Evolutionary conservation across 1,284 basidiomycete genomes (phyloP), one percentile per base, ranked within the genome.

Genomic region (Cystobasidiaceae sp.): DNA sequence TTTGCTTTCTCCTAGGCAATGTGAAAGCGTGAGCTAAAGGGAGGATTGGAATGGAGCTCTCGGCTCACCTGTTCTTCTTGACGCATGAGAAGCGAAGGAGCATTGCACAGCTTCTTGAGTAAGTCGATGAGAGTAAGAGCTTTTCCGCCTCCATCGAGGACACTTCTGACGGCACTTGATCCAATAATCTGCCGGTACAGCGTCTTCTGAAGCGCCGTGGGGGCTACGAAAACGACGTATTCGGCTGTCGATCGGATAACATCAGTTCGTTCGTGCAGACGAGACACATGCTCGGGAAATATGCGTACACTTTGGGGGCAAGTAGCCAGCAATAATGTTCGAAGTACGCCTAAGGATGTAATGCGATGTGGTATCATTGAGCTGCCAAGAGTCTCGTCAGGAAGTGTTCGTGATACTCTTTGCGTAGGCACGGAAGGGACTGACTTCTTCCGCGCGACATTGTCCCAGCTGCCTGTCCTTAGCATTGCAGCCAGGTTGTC

Each of bases 301-400:
- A 8, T 32, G 78, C 86, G 72, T 72, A 90, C 90, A 81, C 79
- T 96, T 97, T 0, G 94, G 90, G 13, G 93, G 94, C 13, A 99
- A 79, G 72, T 89, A 91, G 67, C 87, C 85, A 69, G 85, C 83
- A 62, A 98, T 78, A 39, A 97, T 84, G 7, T 83, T 84, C 0
- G 89, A 87, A 54, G 89, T 92, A 67, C 96, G 84, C 28, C 96
- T 84, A 6, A 99, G 80, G 9, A 99, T 90, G 76, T 97, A 96
- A 71, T 88, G 87, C 70, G 85, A 85, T 13, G 89, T 85, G 30
- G 94, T 82, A 6, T 82, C 79, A n/a, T 83, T 81, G 19, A 98
- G 80, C 88, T 93, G 32, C 64, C 54, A 58, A 17, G 15, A 13
- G 11, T 3, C 11, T 56, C 25, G 45, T 37, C 39, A 7, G 3